Evolutionary conservation across 176 grass and related monocot species (phyloP).

Genomic region (Oryza punctata): DNA sequence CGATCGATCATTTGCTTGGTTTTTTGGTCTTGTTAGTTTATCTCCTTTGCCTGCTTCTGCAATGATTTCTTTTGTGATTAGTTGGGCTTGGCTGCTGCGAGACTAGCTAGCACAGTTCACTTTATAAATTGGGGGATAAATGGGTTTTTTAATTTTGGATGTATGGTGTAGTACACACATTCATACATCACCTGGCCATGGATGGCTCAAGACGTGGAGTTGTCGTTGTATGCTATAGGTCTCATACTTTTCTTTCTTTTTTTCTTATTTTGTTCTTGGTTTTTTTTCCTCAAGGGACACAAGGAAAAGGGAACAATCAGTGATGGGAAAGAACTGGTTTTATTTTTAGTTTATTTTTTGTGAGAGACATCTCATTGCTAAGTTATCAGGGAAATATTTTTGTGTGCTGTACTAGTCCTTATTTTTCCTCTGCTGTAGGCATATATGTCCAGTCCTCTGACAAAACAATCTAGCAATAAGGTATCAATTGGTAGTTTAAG

Average conservation of each 20-base stretch:
- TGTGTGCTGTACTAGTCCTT: not conserved
- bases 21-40: constrained; percentile 32
- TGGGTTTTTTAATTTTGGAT: constrained; percentile 7
- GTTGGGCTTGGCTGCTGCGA: constrained; percentile 47
- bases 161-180: constrained; percentile 33
- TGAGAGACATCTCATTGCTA: constrained; percentile 32
- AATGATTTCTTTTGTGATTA: constrained; percentile 51
- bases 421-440: constrained; percentile 18
- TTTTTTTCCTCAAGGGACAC: not conserved
- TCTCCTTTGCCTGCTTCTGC: constrained; percentile 39
- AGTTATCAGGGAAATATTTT: constrained; percentile 29
- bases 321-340: constrained; percentile 38
- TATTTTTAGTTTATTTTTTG: not conserved
- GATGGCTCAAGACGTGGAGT: constrained; percentile 35
- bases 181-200: constrained; percentile 45
- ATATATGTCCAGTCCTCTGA: constrained; percentile 27
- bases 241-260: not conserved
- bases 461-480: constrained; percentile 26
- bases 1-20: constrained; percentile 21
- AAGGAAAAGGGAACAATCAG: constrained; percentile 28
- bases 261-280: not conserved
- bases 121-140: constrained; percentile 46
- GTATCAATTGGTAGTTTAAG: constrained; percentile 14
- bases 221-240: constrained; percentile 11
- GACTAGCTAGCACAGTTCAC: constrained; percentile 34